Percentiles rank a stretch among this genome's conserved stretches.
Conservation (phyloP, 2,329 filamentous ascomycete genomes). For the Diaporthe caulivora region DNA sequence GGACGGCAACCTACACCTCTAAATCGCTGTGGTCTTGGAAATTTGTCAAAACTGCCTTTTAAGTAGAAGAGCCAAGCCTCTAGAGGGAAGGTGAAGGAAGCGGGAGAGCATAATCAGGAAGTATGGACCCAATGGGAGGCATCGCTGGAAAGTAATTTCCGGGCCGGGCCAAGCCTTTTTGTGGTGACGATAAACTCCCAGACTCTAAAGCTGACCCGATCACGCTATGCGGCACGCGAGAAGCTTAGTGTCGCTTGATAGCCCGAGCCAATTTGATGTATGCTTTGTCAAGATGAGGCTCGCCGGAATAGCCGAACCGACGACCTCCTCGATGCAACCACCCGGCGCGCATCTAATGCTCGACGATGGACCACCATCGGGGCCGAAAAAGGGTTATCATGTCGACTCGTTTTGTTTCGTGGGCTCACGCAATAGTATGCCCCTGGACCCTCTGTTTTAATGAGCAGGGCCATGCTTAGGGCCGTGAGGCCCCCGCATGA, state of each 20-base stretch:
- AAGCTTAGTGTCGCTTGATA: background rate
- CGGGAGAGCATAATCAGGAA: background rate
- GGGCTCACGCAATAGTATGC: conserved; percentile 10
- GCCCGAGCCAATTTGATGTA: background rate
- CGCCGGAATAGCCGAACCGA: conserved; percentile 17
- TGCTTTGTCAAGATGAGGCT: conserved; percentile 9
- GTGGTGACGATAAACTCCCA: background rate
- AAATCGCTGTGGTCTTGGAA: background rate
- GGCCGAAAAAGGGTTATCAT: background rate
- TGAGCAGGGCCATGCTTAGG: background rate
- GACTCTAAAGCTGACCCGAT: background rate
- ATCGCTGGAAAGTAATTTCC: conserved; percentile 1
- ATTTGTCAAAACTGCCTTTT: background rate
- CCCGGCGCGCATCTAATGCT: background rate
- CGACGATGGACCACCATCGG: background rate
- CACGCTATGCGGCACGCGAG: conserved; percentile 12
- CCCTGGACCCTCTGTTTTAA: conserved; percentile 29
- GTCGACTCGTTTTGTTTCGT: conserved; percentile 15
- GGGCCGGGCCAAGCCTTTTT: conserved; percentile 25
- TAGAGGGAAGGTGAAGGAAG: background rate
- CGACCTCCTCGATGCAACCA: conserved; percentile 5
- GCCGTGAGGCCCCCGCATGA: background rate
- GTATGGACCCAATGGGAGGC: background rate
- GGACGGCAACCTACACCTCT: background rate
- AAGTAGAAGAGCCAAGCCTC: background rate